Evolutionary conservation across 805 yeast genomes (phyloP), one percentile per base, ranked within the genome.

Genomic region (Wickerhamiella domercqiae): DNA sequence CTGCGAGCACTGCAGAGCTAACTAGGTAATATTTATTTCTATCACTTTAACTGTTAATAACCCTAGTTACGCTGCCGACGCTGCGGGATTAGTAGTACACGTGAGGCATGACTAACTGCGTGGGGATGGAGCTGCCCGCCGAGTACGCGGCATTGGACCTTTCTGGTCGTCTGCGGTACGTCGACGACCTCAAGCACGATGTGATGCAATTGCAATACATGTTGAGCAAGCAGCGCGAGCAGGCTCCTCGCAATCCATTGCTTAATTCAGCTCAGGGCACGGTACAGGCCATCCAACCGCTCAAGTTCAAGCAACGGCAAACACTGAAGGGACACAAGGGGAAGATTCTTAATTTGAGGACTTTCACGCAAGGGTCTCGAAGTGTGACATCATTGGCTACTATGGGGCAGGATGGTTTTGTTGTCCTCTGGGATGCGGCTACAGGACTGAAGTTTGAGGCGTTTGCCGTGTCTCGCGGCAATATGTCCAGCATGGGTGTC

Each of bases 1-100:
- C 65, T 87, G 34, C 75, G 67, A 49, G 96, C 95, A 0, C 60
- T 87, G 42, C 96, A 87, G 53, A 69, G 67, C 38, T 73, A 32
- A 33, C 26, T 9, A 24, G 11, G 26, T 24, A 9, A 9, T 24
- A 24, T 24, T 24, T 24, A 24, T 24, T 9, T 24, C 9, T 24
- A 24, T 24, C 26, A 9, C 13, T 13, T 24, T 9, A 24, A 9
- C 9, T 13, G 26, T n/a, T 30, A 20, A 15, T 17, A 17, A 17
- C 21, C 33, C 11, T 29, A 9, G 19, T 30, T n/a, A 18, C 33
- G 20, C 33, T 30, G 33, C 20, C 18, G 33, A 29, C 7, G 7
- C 14, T 13, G 21, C 33, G 20, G 13, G 33, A 30, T 17, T n/a
- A n/a, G n/a, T n/a, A n/a, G n/a, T n/a, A n/a, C n/a, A n/a, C n/a